These are phyloP conservation scores for Aspergillus hortae DNA, from an alignment of 2,329 filamentous ascomycete genomes.

Conservation along the genomic window DNA sequence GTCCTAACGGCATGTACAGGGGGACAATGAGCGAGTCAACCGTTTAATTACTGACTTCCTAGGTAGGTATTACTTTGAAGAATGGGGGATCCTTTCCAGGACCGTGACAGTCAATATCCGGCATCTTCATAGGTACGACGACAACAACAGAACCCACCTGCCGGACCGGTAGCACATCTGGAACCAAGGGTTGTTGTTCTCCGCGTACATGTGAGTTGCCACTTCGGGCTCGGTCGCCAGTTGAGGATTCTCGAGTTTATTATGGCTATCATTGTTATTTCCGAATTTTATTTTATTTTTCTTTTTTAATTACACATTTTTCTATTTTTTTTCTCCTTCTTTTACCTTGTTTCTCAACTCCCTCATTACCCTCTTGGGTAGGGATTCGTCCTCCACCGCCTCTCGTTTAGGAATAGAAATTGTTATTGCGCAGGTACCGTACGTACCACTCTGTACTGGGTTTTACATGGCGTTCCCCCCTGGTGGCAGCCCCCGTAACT, in stretches of 20 bases:
- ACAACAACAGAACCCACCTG: too few relatives aligned
- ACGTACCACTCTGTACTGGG: not conserved
- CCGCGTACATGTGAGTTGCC: slow-evolving; percentile 11
- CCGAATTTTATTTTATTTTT: not conserved
- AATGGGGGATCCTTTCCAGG: not conserved
- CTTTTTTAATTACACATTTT: not conserved
- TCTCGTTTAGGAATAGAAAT: too few relatives aligned
- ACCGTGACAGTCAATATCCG: not conserved
- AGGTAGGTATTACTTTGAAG: not conserved
- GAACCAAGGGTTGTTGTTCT: not conserved
- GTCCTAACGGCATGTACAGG: not conserved
- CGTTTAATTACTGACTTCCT: not conserved
- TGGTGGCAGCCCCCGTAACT: not conserved
- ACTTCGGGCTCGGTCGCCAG: slow-evolving; percentile 11
- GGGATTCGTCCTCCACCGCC: too few relatives aligned
- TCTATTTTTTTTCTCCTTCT: slow-evolving; percentile 4
- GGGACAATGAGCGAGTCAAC: not conserved
- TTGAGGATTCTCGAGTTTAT: not conserved
- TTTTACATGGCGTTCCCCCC: not conserved
- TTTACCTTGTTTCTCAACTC: not conserved
- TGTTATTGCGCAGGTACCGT: not conserved
- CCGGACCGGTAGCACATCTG: not conserved
- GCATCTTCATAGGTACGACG: too few relatives aligned
- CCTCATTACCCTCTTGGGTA: too few relatives aligned
- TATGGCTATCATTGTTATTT: not conserved